Conservation (phyloP, 2,329 filamentous ascomycete genomes). For the Arthrinium phaeospermum region DNA sequence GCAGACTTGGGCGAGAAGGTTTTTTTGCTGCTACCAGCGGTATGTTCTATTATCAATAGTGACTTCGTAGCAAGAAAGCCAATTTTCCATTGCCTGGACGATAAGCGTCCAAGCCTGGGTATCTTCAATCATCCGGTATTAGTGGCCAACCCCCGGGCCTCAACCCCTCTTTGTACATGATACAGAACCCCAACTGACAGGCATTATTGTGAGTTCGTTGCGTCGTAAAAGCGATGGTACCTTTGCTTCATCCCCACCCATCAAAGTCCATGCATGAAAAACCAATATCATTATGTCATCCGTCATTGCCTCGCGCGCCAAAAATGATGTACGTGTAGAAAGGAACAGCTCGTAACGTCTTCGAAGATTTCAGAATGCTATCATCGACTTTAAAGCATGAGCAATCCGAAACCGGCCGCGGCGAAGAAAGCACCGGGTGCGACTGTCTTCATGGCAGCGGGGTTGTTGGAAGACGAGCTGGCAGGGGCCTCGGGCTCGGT, state of each 20-base stretch:
- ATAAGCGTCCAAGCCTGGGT: conserved; percentile 13
- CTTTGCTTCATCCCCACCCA: conserved; percentile 8
- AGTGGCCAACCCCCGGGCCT: conserved; percentile 3
- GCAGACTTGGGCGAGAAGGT: no score
- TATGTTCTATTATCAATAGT: conserved; percentile 17
- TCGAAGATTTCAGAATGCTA: background rate
- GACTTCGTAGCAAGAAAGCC: conserved; percentile 9
- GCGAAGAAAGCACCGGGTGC: conserved; percentile 11
- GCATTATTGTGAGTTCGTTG: conserved; percentile 16
- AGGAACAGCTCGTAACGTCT: background rate
- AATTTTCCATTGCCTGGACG: conserved; percentile 7
- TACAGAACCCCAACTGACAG: background rate
- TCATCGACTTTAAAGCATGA: background rate
- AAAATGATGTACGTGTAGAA: conserved; percentile 7
- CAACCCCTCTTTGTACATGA: conserved; percentile 19
- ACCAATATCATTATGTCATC: conserved; percentile 19
- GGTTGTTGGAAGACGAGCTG: background rate
- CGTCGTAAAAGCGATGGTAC: conserved; percentile 17
- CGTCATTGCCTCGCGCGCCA: conserved; percentile 15
- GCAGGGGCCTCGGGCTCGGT: background rate
- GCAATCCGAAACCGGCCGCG: background rate
- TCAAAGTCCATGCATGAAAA: conserved; percentile 19
- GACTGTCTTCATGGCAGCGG: background rate
- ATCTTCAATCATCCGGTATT: conserved; percentile 20
- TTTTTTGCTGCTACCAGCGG: background rate